phyloP scores from a whole-genome alignment of 169 alveolate genomes.

The Ichthyophthirius multifiliis region DNA sequence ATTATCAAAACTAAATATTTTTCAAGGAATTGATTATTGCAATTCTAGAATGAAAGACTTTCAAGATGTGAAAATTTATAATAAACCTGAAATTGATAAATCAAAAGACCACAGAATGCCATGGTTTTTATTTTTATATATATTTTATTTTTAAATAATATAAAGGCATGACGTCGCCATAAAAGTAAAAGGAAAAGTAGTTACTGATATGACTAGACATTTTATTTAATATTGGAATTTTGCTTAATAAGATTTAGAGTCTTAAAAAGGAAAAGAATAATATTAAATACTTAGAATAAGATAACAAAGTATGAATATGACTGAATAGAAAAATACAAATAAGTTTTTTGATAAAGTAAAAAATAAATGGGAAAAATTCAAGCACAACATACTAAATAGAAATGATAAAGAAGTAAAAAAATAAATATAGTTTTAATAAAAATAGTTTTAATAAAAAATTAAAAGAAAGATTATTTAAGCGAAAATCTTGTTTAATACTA shows the following conservation, averaged over 20 bases:
- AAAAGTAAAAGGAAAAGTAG: constrained; percentile 72
- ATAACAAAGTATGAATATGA: background rate
- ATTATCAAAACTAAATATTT: too few species aligned
- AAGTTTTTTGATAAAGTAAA: background rate
- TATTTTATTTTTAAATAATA: background rate
- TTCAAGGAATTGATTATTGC: constrained; percentile 81
- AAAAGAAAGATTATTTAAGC: too few species aligned
- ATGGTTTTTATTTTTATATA: constrained; percentile 22
- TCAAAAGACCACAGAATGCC: constrained; percentile 78
- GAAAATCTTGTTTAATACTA: too few species aligned
- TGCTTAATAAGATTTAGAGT: background rate
- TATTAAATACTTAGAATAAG: background rate
- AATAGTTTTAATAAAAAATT: too few species aligned
- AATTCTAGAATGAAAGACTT: constrained; percentile 75
- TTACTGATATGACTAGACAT: constrained; percentile 79
- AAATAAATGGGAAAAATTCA: background rate
- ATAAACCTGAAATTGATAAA: constrained; percentile 41
- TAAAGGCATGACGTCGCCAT: constrained; percentile 74
- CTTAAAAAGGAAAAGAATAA: background rate
- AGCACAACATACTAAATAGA: background rate
- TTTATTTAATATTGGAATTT: constrained; percentile 81
- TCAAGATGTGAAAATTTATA: constrained; percentile 51
- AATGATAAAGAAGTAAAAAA: constrained; percentile 18
- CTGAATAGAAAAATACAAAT: background rate
- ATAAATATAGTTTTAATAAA: constrained; percentile 31